These are phyloP conservation scores for Saccharomycopsis fibuligera DNA, from an alignment of 805 yeast genomes.

Conservation along the genomic window DNA sequence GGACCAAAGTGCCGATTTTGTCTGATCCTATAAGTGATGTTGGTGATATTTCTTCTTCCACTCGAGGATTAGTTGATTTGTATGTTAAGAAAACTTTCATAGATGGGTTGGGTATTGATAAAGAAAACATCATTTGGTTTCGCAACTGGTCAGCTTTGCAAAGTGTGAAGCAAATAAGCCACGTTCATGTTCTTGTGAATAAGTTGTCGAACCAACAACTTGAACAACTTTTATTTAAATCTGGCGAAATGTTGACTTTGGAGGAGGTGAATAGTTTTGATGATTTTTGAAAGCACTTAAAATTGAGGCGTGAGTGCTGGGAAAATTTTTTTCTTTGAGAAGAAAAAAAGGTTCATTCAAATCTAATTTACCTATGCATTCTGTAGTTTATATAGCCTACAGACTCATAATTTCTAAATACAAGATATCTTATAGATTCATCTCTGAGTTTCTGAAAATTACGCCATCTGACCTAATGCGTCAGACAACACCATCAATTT, in stretches of 20 bases:
- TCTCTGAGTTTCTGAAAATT: too few relatives aligned
- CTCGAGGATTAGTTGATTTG: conserved; percentile 37
- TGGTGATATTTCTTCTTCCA: conserved; percentile 45
- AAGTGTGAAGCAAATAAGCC: conserved; percentile 61
- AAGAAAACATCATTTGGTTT: conserved; percentile 53
- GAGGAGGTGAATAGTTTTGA: background rate
- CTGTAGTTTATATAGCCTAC: too few relatives aligned
- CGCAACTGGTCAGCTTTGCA: conserved; percentile 66
- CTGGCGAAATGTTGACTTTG: background rate
- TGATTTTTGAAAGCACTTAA: too few relatives aligned
- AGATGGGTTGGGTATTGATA: conserved; percentile 31
- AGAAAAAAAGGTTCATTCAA: too few relatives aligned
- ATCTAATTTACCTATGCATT: too few relatives aligned
- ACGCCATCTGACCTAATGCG: too few relatives aligned
- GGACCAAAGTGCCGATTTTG: conserved; percentile 56
- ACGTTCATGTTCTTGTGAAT: conserved; percentile 57
- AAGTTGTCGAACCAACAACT: conserved; percentile 29
- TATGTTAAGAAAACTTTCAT: conserved; percentile 45
- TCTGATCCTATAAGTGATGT: conserved; percentile 41
- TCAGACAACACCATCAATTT: too few relatives aligned
- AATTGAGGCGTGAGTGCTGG: too few relatives aligned
- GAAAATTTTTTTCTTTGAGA: too few relatives aligned
- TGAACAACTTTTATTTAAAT: background rate
- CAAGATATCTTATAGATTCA: too few relatives aligned
- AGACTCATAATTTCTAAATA: too few relatives aligned